These are phyloP conservation scores for Chalara sp. DNA, from an alignment of 2,329 filamentous ascomycete genomes.

Conservation along the genomic window DNA sequence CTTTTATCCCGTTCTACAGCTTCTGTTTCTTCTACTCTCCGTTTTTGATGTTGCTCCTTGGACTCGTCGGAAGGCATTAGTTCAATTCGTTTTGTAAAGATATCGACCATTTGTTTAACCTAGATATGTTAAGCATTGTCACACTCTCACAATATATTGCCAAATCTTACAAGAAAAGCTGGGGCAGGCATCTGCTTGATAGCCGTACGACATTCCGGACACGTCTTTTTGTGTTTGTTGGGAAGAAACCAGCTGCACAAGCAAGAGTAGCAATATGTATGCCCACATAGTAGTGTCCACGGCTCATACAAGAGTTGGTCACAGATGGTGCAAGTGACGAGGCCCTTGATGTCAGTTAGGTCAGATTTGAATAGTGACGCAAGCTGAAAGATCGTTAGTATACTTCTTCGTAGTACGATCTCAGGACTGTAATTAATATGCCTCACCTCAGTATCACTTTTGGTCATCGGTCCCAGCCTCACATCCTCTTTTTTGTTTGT, in stretches of 20 bases:
- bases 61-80: slow-evolving; percentile 58
- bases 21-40: slow-evolving; percentile 52
- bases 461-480: slow-evolving; percentile 1
- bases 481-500: not conserved
- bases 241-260: slow-evolving; percentile 30
- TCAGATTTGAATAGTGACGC: slow-evolving; percentile 33
- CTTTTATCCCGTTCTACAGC: slow-evolving; percentile 53
- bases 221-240: slow-evolving; percentile 52
- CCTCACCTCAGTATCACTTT: slow-evolving; percentile 14
- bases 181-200: slow-evolving; percentile 55
- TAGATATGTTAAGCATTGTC: slow-evolving; percentile 21
- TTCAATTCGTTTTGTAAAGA: slow-evolving; percentile 53
- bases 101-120: slow-evolving; percentile 57
- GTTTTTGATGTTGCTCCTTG: slow-evolving; percentile 49
- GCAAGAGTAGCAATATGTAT: slow-evolving; percentile 63
- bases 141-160: not conserved
- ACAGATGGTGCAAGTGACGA: slow-evolving; percentile 63
- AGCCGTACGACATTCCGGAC: slow-evolving; percentile 58
- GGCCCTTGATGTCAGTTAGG: slow-evolving; percentile 51
- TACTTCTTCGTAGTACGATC: too few relatives aligned
- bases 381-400: slow-evolving; percentile 17
- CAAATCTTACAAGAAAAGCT: slow-evolving; percentile 49
- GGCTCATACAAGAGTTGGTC: slow-evolving; percentile 63
- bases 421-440: not conserved
- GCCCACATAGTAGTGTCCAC: slow-evolving; percentile 60